Evolutionary conservation across 306 rosid species (phyloP).

Genomic region (Vachellia collinsii): DNA sequence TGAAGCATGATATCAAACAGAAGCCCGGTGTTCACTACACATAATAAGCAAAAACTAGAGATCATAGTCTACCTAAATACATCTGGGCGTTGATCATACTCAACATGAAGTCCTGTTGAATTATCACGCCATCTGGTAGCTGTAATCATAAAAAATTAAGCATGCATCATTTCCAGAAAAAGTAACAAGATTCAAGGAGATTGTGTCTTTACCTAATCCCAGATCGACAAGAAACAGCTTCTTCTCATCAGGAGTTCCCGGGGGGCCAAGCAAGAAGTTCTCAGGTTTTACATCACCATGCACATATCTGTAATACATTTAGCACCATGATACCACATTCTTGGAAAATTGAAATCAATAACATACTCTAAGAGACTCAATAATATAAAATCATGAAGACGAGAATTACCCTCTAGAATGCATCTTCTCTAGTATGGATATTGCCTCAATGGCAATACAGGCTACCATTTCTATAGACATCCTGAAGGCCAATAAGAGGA

Average conservation of each 20-base stretch:
- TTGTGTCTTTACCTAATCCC: conserved; percentile 55
- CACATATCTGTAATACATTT: conserved; percentile 30
- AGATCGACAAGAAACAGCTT: conserved; percentile 69
- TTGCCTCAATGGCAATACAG: conserved; percentile 78
- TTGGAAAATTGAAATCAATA: not conserved
- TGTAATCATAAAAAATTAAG: conserved; percentile 28
- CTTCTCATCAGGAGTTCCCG: conserved; percentile 70
- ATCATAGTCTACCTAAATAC: conserved; percentile 64
- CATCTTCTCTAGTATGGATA: conserved; percentile 77
- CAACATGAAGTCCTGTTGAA: conserved; percentile 67
- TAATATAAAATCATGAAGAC: not conserved
- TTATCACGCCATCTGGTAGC: conserved; percentile 68
- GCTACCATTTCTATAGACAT: conserved; percentile 81
- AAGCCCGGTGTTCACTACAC: conserved; percentile 14
- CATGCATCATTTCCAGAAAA: not conserved
- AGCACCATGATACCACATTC: not conserved
- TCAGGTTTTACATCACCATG: conserved; percentile 85
- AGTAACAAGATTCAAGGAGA: not conserved
- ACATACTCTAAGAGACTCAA: not conserved
- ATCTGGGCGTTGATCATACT: conserved; percentile 81
- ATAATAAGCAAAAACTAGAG: conserved; percentile 10
- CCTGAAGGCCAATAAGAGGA: conserved; percentile 20
- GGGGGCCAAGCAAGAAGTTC: conserved; percentile 74
- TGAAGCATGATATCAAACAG: conserved; percentile 11
- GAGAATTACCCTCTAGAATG: conserved; percentile 61